phyloP scores from a whole-genome alignment of 768 basidiomycete genomes.

The Boletus tylopilopsis region DNA sequence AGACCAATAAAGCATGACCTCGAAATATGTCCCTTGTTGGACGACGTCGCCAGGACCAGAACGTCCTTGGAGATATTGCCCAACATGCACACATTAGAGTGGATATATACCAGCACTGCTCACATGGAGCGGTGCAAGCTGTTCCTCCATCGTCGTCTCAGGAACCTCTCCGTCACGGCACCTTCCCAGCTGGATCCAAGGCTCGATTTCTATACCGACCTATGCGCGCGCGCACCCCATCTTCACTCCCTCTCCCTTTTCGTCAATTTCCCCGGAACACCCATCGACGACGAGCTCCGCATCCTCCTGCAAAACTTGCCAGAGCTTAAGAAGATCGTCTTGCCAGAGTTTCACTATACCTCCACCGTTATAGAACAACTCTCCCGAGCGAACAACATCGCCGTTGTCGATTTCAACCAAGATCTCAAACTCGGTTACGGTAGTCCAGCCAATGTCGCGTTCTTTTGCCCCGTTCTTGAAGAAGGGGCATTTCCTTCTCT shows the following conservation, averaged over 20 bases:
- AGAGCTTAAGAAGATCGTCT: conserved; percentile 43
- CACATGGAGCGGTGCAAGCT: conserved; percentile 40
- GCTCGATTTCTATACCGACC: conserved; percentile 31
- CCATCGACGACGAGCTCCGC: conserved; percentile 40
- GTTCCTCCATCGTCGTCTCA: conserved; percentile 57
- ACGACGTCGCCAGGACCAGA: conserved; percentile 56
- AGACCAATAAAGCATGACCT: conserved; percentile 10
- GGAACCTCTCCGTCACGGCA: conserved; percentile 33
- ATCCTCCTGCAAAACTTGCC: conserved; percentile 39
- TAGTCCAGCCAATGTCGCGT: conserved; percentile 37
- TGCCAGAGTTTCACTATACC: conserved; percentile 53
- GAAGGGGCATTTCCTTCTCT: conserved; percentile 53
- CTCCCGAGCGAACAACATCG: conserved; percentile 42
- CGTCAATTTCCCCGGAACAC: conserved; percentile 36
- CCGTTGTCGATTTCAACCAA: conserved; percentile 52
- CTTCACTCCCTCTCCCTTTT: conserved; percentile 47
- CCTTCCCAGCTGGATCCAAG: conserved; percentile 15
- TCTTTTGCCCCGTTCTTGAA: conserved; percentile 41
- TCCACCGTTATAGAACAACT: conserved; percentile 42
- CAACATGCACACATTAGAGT: conserved; percentile 48
- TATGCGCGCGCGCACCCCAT: conserved; percentile 49
- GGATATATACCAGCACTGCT: conserved; percentile 32
- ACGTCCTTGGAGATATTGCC: conserved; percentile 52
- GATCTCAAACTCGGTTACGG: conserved; percentile 46
- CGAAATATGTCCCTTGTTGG: conserved; percentile 28